These are phyloP conservation scores for Exserohilum turcica DNA, from an alignment of 2,329 filamentous ascomycete genomes.

Conservation along the genomic window DNA sequence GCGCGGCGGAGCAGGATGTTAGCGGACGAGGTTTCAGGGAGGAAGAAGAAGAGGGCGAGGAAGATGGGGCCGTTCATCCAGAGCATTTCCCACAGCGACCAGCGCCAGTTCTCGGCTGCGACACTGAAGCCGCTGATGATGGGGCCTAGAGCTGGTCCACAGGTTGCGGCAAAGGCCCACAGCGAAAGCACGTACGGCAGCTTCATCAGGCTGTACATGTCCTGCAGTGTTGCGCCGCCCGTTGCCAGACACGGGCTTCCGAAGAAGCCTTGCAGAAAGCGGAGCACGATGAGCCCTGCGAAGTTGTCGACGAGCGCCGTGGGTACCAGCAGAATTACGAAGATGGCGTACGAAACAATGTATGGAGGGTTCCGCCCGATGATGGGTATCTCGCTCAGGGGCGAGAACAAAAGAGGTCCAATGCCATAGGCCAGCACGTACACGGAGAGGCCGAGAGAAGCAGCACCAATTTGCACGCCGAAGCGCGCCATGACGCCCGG, in stretches of 20 bases:
- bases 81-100: conserved; percentile 85
- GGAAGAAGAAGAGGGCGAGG: conserved; percentile 79
- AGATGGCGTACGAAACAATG: conserved; percentile 69
- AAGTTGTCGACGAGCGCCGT: conserved; percentile 68
- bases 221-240: conserved; percentile 46
- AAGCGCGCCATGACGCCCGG: conserved; percentile 59
- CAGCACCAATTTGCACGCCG: conserved; percentile 57
- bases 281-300: conserved; percentile 63
- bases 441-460: conserved; percentile 64
- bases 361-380: conserved; percentile 73
- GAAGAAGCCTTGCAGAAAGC: conserved; percentile 50
- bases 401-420: conserved; percentile 69
- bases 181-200: conserved; percentile 52
- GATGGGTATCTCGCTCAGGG: conserved; percentile 68
- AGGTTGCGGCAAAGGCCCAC: conserved; percentile 53
- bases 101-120: conserved; percentile 75
- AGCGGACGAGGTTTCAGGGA: conserved; percentile 85
- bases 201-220: conserved; percentile 50
- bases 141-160: conserved; percentile 67
- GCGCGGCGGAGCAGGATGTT: conserved; percentile 75
- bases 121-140: conserved; percentile 76
- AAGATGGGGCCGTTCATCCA: conserved; percentile 75
- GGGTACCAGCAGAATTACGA: conserved; percentile 69
- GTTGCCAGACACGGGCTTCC: conserved; percentile 47
- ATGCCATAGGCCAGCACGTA: conserved; percentile 67